Evolutionary conservation across 148 eudicot species (phyloP), one percentile per base, ranked within the genome.

Genomic region (Silene conica): DNA sequence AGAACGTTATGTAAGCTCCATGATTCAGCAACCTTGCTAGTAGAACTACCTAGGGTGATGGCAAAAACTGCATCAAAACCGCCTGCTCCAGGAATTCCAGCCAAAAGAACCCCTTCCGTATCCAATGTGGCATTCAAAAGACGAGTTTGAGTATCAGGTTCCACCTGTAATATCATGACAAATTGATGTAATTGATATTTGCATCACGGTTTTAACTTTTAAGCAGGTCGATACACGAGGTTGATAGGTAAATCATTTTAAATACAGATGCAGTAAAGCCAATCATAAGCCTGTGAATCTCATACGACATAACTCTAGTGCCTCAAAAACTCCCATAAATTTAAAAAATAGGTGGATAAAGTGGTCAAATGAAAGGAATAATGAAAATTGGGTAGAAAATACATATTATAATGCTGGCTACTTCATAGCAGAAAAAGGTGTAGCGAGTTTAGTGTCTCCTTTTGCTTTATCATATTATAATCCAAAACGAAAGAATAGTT

Each of bases 31-130:
- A 95, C 80, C 71, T 85, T 84, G 77, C 79, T 82, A 76, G 89
- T 85, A n/a, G 92, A 78, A 74, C 79, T 81, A 28, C 91, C 94
- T 68, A 94, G 80, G 31, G 89, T 88, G 63, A 92, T 81, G 22
- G 97, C 94, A 81, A 94, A 92, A 25, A 95, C 80, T 14, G 97
- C 99, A 79, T 95, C 99, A 71, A 86, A 95, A 16, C 99, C 99
- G 19, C 99, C 97, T 69, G 99, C 99, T 74, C 97, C 99, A 15
- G 99, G 99, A 80, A 92, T 94, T 76, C 99, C 97, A 45, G 99
- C 96, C 82, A 95, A 80, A 19, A 95, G 75, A 77, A 95, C 92
- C 71, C 99, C 99, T 79, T 90, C 94, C 81, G 83, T 79, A 45
- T 82, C 83, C 99, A 95, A 90, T 10, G 99, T 89, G 63, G 91